Percentiles rank a stretch among this genome's conserved stretches.
phyloP scores from a whole-genome alignment of 768 basidiomycete species.

The Pleurotus eryngii region DNA sequence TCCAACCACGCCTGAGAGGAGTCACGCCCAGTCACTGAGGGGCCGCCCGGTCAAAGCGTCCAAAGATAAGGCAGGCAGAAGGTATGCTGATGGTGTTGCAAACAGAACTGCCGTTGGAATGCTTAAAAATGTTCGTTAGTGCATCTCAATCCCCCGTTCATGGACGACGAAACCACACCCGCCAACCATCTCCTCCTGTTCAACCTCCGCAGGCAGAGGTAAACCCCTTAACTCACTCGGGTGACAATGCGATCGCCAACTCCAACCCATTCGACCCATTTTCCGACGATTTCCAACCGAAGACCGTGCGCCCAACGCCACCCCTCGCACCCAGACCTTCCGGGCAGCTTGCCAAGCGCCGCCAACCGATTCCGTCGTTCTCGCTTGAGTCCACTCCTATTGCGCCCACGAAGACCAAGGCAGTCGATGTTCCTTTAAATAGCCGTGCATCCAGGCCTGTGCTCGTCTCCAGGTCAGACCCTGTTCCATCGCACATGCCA shows the following conservation, averaged over 20 bases:
- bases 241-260: constrained; percentile 18
- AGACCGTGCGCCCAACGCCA: constrained; percentile 28
- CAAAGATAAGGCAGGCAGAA: constrained; percentile 40
- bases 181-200: constrained; percentile 63
- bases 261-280: constrained; percentile 50
- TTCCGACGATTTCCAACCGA: constrained; percentile 24
- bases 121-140: constrained; percentile 31
- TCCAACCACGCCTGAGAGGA: constrained; percentile 21
- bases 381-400: constrained; percentile 16
- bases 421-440: constrained; percentile 46
- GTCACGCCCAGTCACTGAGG: constrained; percentile 13
- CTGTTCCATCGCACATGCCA: constrained; percentile 35
- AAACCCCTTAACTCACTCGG: constrained; percentile 29
- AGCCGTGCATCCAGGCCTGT: constrained; percentile 13
- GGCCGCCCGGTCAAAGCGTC: constrained; percentile 30
- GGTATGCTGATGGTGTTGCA: constrained; percentile 26
- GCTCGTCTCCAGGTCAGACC: constrained; percentile 51
- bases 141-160: constrained; percentile 39
- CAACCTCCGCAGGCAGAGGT: constrained; percentile 64
- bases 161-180: constrained; percentile 48
- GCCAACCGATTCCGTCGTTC: constrained; percentile 31
- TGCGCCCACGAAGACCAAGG: constrained; percentile 38
- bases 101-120: background rate
- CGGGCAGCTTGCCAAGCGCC: constrained; percentile 58
- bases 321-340: constrained; percentile 44